A percentile compares a stretch with the other conserved stretches of the same genome.
Evolutionary conservation across 169 alveolate species (phyloP).

Genomic region (Plasmodium adleri): DNA sequence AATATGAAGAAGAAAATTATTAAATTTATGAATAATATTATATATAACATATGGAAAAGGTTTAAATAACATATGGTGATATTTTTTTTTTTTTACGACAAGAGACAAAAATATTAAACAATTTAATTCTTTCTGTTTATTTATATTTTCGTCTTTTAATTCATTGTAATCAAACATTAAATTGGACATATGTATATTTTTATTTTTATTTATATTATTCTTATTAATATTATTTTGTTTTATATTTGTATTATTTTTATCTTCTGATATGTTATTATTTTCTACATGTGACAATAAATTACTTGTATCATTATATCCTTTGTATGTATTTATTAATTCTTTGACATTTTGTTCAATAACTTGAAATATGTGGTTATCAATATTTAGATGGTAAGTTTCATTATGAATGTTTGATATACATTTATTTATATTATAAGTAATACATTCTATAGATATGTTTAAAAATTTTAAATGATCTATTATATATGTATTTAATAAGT

Average conservation of each 20-base stretch:
- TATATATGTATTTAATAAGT: slow-evolving; percentile 11
- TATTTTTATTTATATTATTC: neutral
- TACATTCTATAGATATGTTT: slow-evolving; percentile 31
- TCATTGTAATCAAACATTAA: neutral
- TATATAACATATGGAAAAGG: slow-evolving; percentile 10
- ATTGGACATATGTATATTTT: neutral
- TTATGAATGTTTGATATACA: neutral
- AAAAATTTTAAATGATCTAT: slow-evolving; percentile 13
- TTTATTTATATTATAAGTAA: slow-evolving; percentile 3
- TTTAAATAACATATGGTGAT: slow-evolving; percentile 38
- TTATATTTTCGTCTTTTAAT: neutral
- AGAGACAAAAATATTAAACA: slow-evolving; percentile 40
- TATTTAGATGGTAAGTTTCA: too few species aligned
- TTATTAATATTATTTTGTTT: neutral
- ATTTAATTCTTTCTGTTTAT: slow-evolving; percentile 30
- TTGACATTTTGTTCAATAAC: neutral
- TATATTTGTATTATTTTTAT: neutral
- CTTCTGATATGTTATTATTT: neutral
- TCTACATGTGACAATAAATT: neutral
- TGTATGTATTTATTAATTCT: neutral
- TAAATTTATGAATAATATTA: slow-evolving; percentile 43
- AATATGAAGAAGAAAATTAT: slow-evolving; percentile 15
- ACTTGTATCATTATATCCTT: neutral
- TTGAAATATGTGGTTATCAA: neutral
- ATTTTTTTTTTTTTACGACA: slow-evolving; percentile 53